These are phyloP conservation scores for Oidiodendron maius DNA, from an alignment of 495 filamentous ascomycete species.

Conservation along the genomic window DNA sequence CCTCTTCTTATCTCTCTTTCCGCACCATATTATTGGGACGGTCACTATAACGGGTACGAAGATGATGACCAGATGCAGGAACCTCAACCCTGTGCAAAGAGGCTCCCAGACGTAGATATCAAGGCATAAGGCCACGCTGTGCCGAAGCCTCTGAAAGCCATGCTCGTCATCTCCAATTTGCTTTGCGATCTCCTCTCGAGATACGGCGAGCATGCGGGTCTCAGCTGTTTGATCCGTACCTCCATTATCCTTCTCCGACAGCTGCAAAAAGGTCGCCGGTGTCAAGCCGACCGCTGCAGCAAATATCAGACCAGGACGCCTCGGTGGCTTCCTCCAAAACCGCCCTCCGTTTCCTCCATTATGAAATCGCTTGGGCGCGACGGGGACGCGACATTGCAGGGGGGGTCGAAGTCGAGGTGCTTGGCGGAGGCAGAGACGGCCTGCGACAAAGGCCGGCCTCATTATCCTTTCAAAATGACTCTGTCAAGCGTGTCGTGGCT, in stretches of 20 bases:
- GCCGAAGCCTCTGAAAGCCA: slow-evolving; percentile 46
- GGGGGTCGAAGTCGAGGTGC: slow-evolving; percentile 17
- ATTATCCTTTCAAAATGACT: slow-evolving; percentile 27
- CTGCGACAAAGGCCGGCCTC: slow-evolving; percentile 46
- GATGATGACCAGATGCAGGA: slow-evolving; percentile 77
- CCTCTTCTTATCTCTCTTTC: slow-evolving; percentile 47
- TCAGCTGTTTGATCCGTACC: slow-evolving; percentile 65
- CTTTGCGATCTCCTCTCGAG: slow-evolving; percentile 67
- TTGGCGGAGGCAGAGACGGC: slow-evolving; percentile 47
- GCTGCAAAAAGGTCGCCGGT: slow-evolving; percentile 64
- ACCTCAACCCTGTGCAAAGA: slow-evolving; percentile 77
- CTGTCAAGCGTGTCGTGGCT: slow-evolving; percentile 2
- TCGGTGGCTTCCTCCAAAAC: slow-evolving; percentile 24
- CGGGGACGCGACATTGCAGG: slow-evolving; percentile 23
- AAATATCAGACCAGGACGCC: slow-evolving; percentile 33
- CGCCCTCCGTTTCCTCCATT: slow-evolving; percentile 6
- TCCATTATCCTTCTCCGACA: slow-evolving; percentile 59
- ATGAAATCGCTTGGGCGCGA: slow-evolving; percentile 8
- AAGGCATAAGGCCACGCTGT: slow-evolving; percentile 53
- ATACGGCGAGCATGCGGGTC: slow-evolving; percentile 77
- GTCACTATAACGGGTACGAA: slow-evolving; percentile 85
- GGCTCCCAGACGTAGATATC: slow-evolving; percentile 80
- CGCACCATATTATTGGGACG: slow-evolving; percentile 77
- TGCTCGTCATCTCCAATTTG: slow-evolving; percentile 52
- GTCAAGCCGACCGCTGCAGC: slow-evolving; percentile 40